Evolutionary conservation across 768 basidiomycete genomes (phyloP), one percentile per base, ranked within the genome.

Genomic region (Melanogaster broomeanus): DNA sequence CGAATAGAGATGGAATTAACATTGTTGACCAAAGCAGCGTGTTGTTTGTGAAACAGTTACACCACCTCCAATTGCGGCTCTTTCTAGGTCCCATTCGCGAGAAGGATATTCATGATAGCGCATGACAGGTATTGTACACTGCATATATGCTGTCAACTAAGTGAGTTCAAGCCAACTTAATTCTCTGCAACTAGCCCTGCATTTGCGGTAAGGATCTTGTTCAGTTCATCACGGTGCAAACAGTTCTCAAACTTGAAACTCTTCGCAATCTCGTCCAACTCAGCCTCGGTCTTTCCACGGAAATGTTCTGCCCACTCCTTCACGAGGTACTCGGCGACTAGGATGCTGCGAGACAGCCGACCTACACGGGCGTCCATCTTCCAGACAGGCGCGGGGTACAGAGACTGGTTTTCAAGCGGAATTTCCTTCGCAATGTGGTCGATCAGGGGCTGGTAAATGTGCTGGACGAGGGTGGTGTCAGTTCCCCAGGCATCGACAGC

Each of bases 401-500:
- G 71, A n/a, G 65, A 57, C 55, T 74, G 81, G 69, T 78, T 76
- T 57, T 76, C 63, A 39, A 63, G 67, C 0, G 78, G 79, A 37
- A 87, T 74, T 60, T 84, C 81, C 35, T 79, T 60, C 49, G 77
- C 61, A 69, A 90, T 73, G 56, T 82, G 87, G 38, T 87, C 71
- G 52, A 82, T 64, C 53, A 91, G 71, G 12, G 88, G 87, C 55
- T 84, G 64, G 71, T 88, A 91, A 48, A 85, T 66, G 52, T 79
- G 63, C 28, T 72, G 71, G 41, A 92, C 81, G 31, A 69, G 64
- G 11, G 70, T 65, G 55, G 81, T 80, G 63, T 90, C 86, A 3
- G 86, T 78, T 15, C 89, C 89, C 90, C 89, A 90, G 3, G 84
- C 80, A 63, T 92, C 90, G 39, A 83, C 73, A 3, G 88, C 87